Conservation (phyloP, 164 flowering plant genomes). For the Sextonia rubra region DNA sequence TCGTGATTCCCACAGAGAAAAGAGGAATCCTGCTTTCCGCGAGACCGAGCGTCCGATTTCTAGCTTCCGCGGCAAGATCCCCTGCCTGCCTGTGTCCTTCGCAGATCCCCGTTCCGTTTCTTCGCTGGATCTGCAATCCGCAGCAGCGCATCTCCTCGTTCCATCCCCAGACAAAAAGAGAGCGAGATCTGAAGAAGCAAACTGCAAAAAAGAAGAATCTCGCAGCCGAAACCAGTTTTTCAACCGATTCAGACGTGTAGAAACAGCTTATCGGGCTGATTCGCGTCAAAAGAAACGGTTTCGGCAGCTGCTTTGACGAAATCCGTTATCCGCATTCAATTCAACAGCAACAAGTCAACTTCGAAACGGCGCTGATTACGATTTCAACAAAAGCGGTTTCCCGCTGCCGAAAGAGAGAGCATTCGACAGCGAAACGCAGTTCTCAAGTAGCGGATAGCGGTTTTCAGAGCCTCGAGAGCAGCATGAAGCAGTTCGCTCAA, state of each 20-base stretch:
- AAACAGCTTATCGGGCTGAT: background rate
- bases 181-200: background rate
- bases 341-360: too few relatives aligned
- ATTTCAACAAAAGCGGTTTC: constrained; percentile 3
- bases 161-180: constrained; percentile 5
- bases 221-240: background rate
- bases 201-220: background rate
- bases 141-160: constrained; percentile 9
- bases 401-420: background rate
- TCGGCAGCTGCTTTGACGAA: background rate
- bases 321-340: too few relatives aligned
- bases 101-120: constrained; percentile 16
- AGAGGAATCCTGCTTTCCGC: background rate
- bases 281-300: background rate
- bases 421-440: background rate
- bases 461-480: background rate
- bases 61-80: constrained; percentile 28
- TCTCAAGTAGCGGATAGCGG: background rate
- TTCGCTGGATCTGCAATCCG: constrained; percentile 12
- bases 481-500: background rate
- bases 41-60: constrained; percentile 4
- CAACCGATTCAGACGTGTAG: background rate
- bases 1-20: background rate
- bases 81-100: constrained; percentile 21
- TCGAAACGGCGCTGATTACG: background rate